A percentile compares a stretch with the other conserved stretches of the same genome.
Evolutionary conservation across 2,329 filamentous ascomycete species (phyloP).

Genomic region (Macrophomina pseudophaseolina): DNA sequence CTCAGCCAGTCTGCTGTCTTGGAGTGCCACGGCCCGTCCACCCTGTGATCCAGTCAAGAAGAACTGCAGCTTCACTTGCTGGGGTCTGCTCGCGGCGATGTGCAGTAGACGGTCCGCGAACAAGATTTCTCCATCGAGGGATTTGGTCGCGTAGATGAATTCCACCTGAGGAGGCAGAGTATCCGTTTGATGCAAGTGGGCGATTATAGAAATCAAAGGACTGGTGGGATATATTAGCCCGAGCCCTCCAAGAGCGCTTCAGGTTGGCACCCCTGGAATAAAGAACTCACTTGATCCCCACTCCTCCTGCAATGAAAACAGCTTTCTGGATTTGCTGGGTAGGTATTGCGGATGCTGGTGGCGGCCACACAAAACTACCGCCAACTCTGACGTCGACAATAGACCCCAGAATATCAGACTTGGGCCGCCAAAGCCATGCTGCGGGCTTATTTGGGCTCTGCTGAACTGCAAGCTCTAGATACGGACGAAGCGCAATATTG

Average conservation of each 20-base stretch:
- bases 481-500: conserved; percentile 42
- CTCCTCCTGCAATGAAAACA: conserved; percentile 79
- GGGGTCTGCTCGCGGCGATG: neutral
- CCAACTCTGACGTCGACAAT: conserved; percentile 73
- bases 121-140: conserved; percentile 37
- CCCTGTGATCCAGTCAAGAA: conserved; percentile 42
- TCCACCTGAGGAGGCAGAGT: conserved; percentile 54
- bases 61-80: conserved; percentile 34
- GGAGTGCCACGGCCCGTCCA: neutral
- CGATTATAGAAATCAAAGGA: conserved; percentile 76
- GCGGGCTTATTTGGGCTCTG: conserved; percentile 75
- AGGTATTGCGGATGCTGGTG: conserved; percentile 51
- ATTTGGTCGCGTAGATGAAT: conserved; percentile 68
- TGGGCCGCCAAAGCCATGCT: conserved; percentile 72
- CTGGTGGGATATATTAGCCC: conserved; percentile 41
- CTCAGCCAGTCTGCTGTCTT: neutral
- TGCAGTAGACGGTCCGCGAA: conserved; percentile 42
- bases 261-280: conserved; percentile 27
- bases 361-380: conserved; percentile 82
- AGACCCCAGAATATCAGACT: conserved; percentile 61
- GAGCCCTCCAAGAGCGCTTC: neutral
- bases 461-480: conserved; percentile 81
- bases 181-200: conserved; percentile 58
- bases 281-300: conserved; percentile 73
- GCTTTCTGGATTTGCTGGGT: conserved; percentile 58